These are phyloP conservation scores for Globisporangium rhizosaccharum DNA, from an alignment of 352 stramenopile species.

Conservation along the genomic window DNA sequence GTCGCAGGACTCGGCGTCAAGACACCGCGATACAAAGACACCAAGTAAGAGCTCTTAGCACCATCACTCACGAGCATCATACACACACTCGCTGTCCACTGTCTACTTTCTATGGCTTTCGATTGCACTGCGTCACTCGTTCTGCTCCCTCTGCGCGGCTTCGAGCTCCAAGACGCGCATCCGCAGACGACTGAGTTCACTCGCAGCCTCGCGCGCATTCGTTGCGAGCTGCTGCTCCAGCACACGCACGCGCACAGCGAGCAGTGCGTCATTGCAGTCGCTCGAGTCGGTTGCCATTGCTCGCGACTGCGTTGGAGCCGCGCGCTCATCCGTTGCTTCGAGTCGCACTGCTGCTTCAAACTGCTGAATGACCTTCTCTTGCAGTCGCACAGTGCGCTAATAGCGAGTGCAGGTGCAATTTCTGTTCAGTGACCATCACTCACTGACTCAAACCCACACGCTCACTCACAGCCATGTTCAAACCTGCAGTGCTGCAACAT, in stretches of 20 bases:
- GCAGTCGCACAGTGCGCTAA: constrained; percentile 61
- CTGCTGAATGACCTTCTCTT: constrained; percentile 78
- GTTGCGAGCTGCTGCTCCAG: constrained; percentile 61
- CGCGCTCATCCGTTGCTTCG: constrained; percentile 17
- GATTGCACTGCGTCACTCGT: neutral
- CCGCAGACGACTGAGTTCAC: constrained; percentile 54
- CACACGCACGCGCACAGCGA: constrained; percentile 50
- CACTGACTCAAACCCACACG: neutral
- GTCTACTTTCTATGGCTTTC: neutral
- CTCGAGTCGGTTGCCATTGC: neutral
- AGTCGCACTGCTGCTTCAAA: constrained; percentile 60
- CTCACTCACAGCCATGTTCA: neutral
- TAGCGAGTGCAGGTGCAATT: neutral
- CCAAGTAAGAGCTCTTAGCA: constrained; percentile 4
- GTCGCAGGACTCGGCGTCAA: constrained; percentile 79
- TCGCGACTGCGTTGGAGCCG: neutral
- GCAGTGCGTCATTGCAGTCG: constrained; percentile 11
- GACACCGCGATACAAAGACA: constrained; percentile 54
- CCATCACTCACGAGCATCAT: neutral
- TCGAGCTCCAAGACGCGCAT: constrained; percentile 68
- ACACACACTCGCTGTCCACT: neutral
- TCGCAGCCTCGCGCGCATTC: constrained; percentile 54
- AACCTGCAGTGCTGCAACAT: constrained; percentile 45
- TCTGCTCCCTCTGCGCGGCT: neutral
- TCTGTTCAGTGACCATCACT: neutral